Evolutionary conservation across 208 protist species (phyloP).

Genomic region (Ichthyophonus hoferi): DNA sequence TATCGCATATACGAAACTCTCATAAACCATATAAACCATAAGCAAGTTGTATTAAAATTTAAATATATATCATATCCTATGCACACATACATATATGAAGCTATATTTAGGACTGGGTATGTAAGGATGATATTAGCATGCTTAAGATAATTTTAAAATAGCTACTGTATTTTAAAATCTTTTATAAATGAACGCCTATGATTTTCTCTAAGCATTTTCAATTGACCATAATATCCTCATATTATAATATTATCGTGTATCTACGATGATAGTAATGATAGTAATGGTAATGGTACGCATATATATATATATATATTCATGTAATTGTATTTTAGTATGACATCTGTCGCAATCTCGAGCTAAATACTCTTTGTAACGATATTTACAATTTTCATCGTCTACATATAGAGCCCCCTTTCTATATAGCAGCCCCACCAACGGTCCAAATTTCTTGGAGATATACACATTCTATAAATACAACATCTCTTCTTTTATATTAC

Average conservation of each 20-base stretch:
- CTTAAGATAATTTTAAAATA: constrained; percentile 9
- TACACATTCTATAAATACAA: too few species aligned
- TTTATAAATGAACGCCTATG: not conserved
- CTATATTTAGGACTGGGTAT: not conserved
- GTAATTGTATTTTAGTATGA: not conserved
- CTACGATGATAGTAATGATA: not conserved
- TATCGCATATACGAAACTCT: not conserved
- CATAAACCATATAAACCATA: too few species aligned
- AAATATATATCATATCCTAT: not conserved
- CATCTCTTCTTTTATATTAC: too few species aligned
- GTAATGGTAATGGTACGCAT: too few species aligned
- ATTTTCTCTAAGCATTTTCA: not conserved
- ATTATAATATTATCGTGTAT: not conserved
- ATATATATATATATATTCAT: not conserved
- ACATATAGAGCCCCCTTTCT: too few species aligned
- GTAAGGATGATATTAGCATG: constrained; percentile 11
- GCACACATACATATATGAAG: not conserved
- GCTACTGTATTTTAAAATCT: not conserved
- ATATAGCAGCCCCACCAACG: too few species aligned
- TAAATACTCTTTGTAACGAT: too few species aligned
- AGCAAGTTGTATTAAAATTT: too few species aligned
- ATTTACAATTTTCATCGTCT: too few species aligned
- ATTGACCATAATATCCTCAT: not conserved
- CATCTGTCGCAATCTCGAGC: too few species aligned
- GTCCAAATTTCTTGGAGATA: too few species aligned